Conservation (phyloP, 257 asterid genomes). For the Penstemon davidsonii region DNA sequence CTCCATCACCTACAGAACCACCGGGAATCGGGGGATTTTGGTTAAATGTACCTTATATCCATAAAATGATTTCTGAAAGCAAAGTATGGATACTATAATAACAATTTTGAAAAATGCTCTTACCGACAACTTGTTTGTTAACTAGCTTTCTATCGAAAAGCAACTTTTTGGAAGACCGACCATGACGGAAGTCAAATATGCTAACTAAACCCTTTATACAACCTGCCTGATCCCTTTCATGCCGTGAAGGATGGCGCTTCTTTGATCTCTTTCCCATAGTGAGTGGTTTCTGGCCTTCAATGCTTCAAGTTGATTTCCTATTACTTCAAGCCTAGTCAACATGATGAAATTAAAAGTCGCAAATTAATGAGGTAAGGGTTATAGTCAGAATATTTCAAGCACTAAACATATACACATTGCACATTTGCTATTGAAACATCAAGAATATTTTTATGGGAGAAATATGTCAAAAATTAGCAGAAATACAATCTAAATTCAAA, state of each 20-base stretch:
- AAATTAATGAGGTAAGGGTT: neutral
- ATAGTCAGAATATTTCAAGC: constrained; percentile 16
- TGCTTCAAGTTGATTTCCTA: constrained; percentile 25
- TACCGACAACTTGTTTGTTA: constrained; percentile 50
- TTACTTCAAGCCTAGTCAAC: constrained; percentile 30
- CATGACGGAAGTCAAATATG: constrained; percentile 77
- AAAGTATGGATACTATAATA: neutral
- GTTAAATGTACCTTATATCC: constrained; percentile 3
- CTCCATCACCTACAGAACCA: constrained; percentile 40
- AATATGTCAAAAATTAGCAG: neutral
- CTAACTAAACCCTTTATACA: constrained; percentile 81
- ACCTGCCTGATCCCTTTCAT: constrained; percentile 73
- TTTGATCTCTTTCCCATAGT: constrained; percentile 79
- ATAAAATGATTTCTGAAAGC: constrained; percentile 14
- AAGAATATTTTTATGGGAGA: neutral
- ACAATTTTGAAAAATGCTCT: constrained; percentile 30
- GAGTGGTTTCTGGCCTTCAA: constrained; percentile 24
- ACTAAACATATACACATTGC: neutral
- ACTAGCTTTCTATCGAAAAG: constrained; percentile 67
- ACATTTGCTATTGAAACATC: neutral
- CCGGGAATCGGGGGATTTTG: neutral
- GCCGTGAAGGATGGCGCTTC: constrained; percentile 43
- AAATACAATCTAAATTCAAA: neutral
- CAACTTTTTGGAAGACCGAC: constrained; percentile 66
- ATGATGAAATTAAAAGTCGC: constrained; percentile 6